A percentile compares a stretch with the other conserved stretches of the same genome.
Conservation (phyloP, 2,329 filamentous ascomycete genomes). For the Colletotrichum sp. region DNA sequence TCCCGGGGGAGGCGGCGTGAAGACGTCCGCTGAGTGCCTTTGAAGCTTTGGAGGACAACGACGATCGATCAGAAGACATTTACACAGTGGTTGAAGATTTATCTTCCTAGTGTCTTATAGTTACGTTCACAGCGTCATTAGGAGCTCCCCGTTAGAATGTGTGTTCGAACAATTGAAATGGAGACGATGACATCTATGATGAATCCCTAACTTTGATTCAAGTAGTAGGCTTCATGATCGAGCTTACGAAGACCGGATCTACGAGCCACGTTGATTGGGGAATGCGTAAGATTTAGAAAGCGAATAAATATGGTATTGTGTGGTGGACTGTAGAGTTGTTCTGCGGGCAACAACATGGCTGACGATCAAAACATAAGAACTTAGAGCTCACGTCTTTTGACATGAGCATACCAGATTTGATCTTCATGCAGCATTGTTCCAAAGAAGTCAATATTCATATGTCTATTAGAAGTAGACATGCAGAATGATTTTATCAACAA, state of each 20-base stretch:
- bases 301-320: too few relatives aligned
- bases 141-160: not conserved
- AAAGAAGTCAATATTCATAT: not conserved
- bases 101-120: not conserved
- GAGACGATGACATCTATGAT: not conserved
- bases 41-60: not conserved
- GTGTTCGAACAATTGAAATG: not conserved
- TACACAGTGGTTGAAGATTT: not conserved
- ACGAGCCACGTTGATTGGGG: fast-evolving
- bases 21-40: not conserved
- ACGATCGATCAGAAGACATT: fast-evolving
- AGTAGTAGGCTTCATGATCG: not conserved
- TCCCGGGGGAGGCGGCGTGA: not conserved
- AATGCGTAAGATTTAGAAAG: too few relatives aligned
- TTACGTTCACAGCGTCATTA: not conserved
- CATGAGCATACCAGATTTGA: fast-evolving
- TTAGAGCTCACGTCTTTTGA: too few relatives aligned
- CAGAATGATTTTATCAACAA: not conserved
- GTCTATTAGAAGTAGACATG: not conserved
- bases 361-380: too few relatives aligned
- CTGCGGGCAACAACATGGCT: too few relatives aligned
- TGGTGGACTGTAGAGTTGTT: fast-evolving
- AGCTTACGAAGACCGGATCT: fast-evolving
- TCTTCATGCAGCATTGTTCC: not conserved
- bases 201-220: fast-evolving